These are phyloP conservation scores for Myrmaecium sp. DNA, from an alignment of 2,329 filamentous ascomycete genomes.

Conservation along the genomic window DNA sequence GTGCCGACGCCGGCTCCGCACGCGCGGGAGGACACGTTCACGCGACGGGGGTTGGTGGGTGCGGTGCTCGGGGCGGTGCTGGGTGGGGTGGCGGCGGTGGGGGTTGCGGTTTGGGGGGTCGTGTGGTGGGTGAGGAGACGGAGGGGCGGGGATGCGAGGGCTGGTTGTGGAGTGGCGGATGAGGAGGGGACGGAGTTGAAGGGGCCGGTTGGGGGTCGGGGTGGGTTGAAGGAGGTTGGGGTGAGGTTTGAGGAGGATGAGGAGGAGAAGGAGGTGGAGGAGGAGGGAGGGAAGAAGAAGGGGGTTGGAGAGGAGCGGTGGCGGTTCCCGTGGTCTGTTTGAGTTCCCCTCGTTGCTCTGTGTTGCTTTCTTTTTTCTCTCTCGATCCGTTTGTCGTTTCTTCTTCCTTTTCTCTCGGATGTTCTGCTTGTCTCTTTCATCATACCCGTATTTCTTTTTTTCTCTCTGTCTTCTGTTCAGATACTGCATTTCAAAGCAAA, in stretches of 20 bases:
- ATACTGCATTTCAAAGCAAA: no score
- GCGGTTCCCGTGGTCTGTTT: no score
- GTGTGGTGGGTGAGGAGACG: constrained; percentile 13
- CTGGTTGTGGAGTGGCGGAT: no score
- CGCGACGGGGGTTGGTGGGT: constrained; percentile 19
- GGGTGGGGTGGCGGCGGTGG: constrained; percentile 16
- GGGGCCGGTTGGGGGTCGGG: constrained; percentile 15
- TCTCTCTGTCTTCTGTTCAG: no score
- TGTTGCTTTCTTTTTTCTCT: no score
- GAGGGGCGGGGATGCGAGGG: constrained; percentile 11
- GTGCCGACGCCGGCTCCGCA: constrained; percentile 16
- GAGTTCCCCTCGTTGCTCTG: no score
- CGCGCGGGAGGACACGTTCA: constrained; percentile 18
- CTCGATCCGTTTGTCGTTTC: no score
- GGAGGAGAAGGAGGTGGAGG: constrained; percentile 12
- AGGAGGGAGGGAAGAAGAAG: constrained; percentile 10
- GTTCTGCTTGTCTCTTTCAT: no score
- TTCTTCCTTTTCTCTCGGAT: no score
- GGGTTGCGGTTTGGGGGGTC: constrained; percentile 14
- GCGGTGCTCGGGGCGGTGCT: constrained; percentile 22
- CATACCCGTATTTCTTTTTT: no score
- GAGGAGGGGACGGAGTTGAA: constrained; percentile 9
- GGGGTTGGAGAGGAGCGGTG: constrained; percentile 14
- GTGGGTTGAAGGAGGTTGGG: no score
- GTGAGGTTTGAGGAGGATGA: constrained; percentile 13